phyloP scores from a whole-genome alignment of 192 early-diverging fungal genomes.

The Funneliformis geosporum region DNA sequence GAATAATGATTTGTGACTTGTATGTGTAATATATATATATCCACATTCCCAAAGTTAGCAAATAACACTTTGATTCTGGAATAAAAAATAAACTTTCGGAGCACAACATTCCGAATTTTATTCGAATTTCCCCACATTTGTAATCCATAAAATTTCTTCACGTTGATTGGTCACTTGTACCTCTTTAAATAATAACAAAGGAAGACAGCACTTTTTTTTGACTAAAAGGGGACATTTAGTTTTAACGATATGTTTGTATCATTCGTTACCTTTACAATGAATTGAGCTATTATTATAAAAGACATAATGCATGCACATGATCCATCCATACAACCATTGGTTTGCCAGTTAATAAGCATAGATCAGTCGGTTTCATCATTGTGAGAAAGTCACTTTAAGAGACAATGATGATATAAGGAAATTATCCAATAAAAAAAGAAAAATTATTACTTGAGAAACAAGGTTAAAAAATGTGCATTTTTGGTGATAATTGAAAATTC shows the following conservation, averaged over 20 bases:
- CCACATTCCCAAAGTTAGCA: neutral
- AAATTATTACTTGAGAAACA: neutral
- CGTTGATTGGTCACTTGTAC: too few relatives aligned
- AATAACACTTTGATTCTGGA: neutral
- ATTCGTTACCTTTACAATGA: too few relatives aligned
- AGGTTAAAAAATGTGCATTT: neutral
- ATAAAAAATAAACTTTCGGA: neutral
- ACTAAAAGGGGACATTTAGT: too few relatives aligned
- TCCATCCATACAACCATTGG: neutral
- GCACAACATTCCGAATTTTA: neutral
- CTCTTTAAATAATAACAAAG: too few relatives aligned
- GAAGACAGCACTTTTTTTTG: too few relatives aligned
- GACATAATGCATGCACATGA: neutral
- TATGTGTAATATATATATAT: neutral
- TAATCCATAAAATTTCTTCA: too few relatives aligned
- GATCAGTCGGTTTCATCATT: neutral
- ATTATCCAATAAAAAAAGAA: neutral
- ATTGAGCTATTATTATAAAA: neutral
- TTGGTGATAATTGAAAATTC: neutral
- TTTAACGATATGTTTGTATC: too few relatives aligned
- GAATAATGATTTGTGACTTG: neutral
- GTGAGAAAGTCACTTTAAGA: neutral
- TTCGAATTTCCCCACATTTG: too few relatives aligned
- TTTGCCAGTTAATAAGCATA: too few relatives aligned
- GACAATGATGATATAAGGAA: neutral